These are phyloP conservation scores for Paramecium octaurelia DNA, from an alignment of 73 alveolate species.

Conservation along the genomic window DNA sequence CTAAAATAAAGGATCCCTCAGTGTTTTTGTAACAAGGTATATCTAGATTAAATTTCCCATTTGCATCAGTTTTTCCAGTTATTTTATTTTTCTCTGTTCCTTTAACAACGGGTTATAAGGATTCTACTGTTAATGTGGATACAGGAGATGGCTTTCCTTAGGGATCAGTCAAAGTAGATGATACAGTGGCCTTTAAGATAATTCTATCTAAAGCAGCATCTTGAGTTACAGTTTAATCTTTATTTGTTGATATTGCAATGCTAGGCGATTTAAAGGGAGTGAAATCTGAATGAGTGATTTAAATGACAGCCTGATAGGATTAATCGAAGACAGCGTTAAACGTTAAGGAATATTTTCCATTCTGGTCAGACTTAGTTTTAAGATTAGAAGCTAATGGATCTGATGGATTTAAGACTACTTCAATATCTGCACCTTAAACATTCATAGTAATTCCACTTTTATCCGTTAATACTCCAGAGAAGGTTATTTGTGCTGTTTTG, in stretches of 20 bases:
- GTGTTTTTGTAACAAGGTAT: background rate
- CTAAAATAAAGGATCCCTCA: background rate
- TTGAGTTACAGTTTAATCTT: background rate
- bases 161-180: background rate
- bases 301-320: background rate
- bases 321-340: background rate
- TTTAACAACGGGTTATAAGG: background rate
- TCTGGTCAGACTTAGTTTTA: background rate
- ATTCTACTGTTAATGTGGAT: background rate
- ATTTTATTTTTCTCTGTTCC: background rate
- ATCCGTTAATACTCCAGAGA: background rate
- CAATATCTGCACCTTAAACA: background rate
- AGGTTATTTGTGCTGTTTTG: background rate
- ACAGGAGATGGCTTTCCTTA: background rate
- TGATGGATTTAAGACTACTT: background rate
- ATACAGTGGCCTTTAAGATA: background rate
- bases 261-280: background rate
- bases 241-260: background rate
- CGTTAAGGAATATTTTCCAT: background rate
- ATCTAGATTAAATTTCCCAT: background rate
- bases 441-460: background rate
- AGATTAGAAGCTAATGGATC: conserved; percentile 20
- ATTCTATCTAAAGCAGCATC: conserved; percentile 6
- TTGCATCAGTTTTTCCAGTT: background rate
- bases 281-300: background rate